Conservation (phyloP, 371 early-diverging fungal genomes). For the Nematocida major region DNA sequence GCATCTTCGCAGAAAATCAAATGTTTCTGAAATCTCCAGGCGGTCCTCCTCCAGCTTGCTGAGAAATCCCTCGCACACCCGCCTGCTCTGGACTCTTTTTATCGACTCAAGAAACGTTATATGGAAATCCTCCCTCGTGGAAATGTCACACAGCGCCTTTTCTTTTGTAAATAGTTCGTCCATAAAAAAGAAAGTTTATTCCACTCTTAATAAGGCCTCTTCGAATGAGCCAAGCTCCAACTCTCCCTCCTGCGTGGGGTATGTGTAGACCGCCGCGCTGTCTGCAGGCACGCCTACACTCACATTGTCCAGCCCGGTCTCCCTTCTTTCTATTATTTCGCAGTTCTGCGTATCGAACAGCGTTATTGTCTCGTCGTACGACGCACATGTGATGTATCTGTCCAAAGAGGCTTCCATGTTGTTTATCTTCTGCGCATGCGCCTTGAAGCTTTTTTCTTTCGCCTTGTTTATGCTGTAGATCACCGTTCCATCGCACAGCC, state of each 20-base stretch:
- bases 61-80: background rate
- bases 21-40: conserved; percentile 2
- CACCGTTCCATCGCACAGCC: background rate
- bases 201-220: conserved; percentile 19
- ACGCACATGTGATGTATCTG: conserved; percentile 14
- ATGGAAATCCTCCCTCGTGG: background rate
- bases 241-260: conserved; percentile 25
- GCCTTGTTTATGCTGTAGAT: background rate
- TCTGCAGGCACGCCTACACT: conserved; percentile 5
- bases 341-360: conserved; percentile 16
- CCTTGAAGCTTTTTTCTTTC: background rate
- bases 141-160: conserved; percentile 6
- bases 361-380: conserved; percentile 19
- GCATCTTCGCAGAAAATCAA: background rate
- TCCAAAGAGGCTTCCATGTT: background rate
- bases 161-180: conserved; percentile 43
- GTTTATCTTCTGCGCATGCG: conserved; percentile 9
- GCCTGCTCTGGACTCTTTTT: conserved; percentile 21
- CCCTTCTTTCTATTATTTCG: conserved; percentile 12
- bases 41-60: conserved; percentile 1
- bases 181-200: conserved; percentile 43
- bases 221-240: conserved; percentile 4
- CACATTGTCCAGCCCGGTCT: background rate
- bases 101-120: background rate
- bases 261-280: background rate